These are phyloP conservation scores for Amanita muscaria DNA, from an alignment of 768 basidiomycete genomes.

Conservation along the genomic window DNA sequence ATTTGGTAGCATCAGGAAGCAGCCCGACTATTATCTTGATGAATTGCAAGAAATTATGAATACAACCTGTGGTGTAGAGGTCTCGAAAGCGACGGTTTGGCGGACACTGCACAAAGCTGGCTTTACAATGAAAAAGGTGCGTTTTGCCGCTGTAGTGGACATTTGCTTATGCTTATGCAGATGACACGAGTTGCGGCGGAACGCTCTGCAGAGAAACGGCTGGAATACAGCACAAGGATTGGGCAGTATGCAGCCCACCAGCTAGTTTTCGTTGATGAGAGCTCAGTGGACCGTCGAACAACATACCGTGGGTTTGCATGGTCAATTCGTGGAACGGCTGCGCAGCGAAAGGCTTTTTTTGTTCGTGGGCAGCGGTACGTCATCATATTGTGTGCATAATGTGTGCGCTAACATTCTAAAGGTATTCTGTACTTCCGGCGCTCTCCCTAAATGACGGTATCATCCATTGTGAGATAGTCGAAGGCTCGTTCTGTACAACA, in stretches of 20 bases:
- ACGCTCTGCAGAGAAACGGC: constrained; percentile 1
- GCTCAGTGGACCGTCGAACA: constrained; percentile 21
- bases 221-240: constrained; percentile 3
- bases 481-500: constrained; percentile 20
- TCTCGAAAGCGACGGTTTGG: constrained; percentile 11
- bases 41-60: constrained; percentile 17
- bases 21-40: constrained; percentile 15
- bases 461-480: constrained; percentile 19
- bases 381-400: too few relatives aligned
- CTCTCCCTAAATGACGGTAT: constrained; percentile 25
- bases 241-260: constrained; percentile 16
- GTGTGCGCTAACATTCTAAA: constrained; percentile 1
- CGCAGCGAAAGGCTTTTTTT: constrained; percentile 18
- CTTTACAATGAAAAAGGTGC: constrained; percentile 15
- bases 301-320: constrained; percentile 17
- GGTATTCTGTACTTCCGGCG: constrained; percentile 29
- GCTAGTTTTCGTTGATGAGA: constrained; percentile 28
- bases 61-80: constrained; percentile 10
- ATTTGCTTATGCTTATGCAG: background rate
- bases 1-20: constrained; percentile 11
- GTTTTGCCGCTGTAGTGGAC: background rate
- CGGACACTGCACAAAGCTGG: constrained; percentile 11
- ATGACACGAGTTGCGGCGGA: constrained; percentile 3
- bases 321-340: constrained; percentile 17
- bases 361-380: constrained; percentile 18